Base-by-base conservation (phyloP, 352 stramenopile genomes). In the Phytopythium mirpurense region DNA sequence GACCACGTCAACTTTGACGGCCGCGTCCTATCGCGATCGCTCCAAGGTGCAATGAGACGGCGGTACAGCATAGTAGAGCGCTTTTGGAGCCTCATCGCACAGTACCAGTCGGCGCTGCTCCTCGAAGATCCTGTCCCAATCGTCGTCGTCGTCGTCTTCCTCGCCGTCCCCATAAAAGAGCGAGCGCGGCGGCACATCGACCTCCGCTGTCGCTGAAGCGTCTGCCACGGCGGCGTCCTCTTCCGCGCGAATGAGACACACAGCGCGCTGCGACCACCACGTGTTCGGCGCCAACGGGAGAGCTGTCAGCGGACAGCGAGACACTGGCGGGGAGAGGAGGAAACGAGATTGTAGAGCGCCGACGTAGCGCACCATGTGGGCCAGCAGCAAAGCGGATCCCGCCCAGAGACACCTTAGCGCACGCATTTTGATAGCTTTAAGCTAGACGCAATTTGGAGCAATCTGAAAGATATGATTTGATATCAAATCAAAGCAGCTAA, bases 1-100 rank as follows among this genome's bases (percentile, higher is more conserved):
- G 11, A 35, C 48, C 51, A 62, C 54, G 27, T 49, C 43, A 2
- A 57, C 52, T 10, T 59, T 49, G 27, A 58, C 60, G 11, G 56
- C 45, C 0, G 41, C 35, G 35, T 41, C 46, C 11, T 38, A 18
- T 34, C 35, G 11, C 29, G 27, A 24, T 44, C 23, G 32, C 19
- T 37, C n/a, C 44, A 26, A 29, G 9, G 1, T 9, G 10, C 1
- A 9, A 31, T 5, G 21, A 46, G 4, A 11, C 41, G n/a, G n/a
- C n/a, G n/a, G n/a, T n/a, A n/a, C n/a, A n/a, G n/a, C n/a, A n/a
- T n/a, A n/a, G n/a, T n/a, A n/a, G n/a, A n/a, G n/a, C n/a, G n/a
- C n/a, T n/a, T n/a, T n/a, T n/a, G n/a, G n/a, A 34, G 23, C 40
- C 14, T 24, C 2, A n/a, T 24, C 23, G 23, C 24, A 19, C 7